Evolutionary conservation across 1,139 yeast species (phyloP), one percentile per base, ranked within the genome.

Genomic region (Yamadazyma friedrichii): DNA sequence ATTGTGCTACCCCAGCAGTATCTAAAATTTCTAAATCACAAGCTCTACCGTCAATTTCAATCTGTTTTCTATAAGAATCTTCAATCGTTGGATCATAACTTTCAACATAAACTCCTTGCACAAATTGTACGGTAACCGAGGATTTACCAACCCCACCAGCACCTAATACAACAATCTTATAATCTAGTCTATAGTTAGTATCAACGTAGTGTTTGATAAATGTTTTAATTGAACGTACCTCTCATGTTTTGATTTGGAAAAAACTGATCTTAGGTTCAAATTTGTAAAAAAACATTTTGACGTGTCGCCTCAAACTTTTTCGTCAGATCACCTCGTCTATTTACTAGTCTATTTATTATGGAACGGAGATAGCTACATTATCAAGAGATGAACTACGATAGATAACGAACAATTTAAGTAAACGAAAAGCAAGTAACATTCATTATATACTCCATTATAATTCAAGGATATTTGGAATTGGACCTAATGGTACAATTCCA

Each of bases 11-110:
- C 31, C 78, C 78, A 1, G 78, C 78, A 2, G 78, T 73, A 52
- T 73, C 78, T 51, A 73, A 65, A 42, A 73, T 72, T 54, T 73
- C 98, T 50, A 93, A 74, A 52, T 88, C 91, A 55, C 96, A 88
- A 4, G 93, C 86, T 55, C 95, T 81, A 36, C 94, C 95, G 64
- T 93, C 97, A 39, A 93, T 84, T 57, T 88, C 93, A 45, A 91
- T 83, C 53, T 88, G 95, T 55, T 91, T 93, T 45, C 97, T 74
- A 64, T 93, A 93, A 1, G 96, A 88, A 61, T 93, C 77, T 54
- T 73, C 78, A 46, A 72, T 72, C 32, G 78, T 72, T 35, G 74
- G 74, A 49, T 73, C 78, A 51, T 73, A 73, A 51, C 76, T 70
- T 52, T 73, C 78, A 20, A 73, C 76, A 48, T 73, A 73, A 8